A percentile compares a stretch with the other conserved stretches of the same genome.
Conservation (phyloP, 2,329 filamentous ascomycete species). For the Berkeleyomyces rouxiae region DNA sequence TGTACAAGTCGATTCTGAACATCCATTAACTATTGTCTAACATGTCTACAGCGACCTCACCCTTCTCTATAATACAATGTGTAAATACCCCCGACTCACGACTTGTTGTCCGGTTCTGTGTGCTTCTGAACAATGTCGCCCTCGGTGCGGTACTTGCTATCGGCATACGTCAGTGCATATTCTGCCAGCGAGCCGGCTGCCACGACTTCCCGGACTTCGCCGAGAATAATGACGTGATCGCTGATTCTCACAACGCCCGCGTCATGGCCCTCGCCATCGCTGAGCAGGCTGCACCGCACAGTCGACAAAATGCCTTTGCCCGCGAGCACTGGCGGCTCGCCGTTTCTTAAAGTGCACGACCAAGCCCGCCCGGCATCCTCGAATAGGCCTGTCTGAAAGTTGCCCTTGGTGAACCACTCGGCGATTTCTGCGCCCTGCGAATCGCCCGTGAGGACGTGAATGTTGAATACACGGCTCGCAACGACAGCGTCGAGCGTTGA, state of each 20-base stretch:
- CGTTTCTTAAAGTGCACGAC: not conserved
- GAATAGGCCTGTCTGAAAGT: slow-evolving; percentile 25
- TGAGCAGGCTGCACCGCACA: slow-evolving; percentile 26
- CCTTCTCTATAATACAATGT: not conserved
- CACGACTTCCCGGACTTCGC: slow-evolving; percentile 32
- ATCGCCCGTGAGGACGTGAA: slow-evolving; percentile 36
- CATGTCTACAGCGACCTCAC: too few relatives aligned
- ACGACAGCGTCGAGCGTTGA: slow-evolving; percentile 36
- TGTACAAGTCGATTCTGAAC: not conserved
- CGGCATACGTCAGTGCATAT: slow-evolving; percentile 33
- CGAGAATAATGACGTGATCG: slow-evolving; percentile 36
- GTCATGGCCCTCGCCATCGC: slow-evolving; percentile 21
- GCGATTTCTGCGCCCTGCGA: slow-evolving; percentile 32
- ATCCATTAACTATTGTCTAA: not conserved
- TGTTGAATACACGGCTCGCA: slow-evolving; percentile 31
- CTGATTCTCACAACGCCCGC: slow-evolving; percentile 30
- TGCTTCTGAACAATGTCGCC: slow-evolving; percentile 21
- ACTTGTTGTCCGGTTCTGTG: slow-evolving; percentile 11
- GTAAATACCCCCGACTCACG: not conserved
- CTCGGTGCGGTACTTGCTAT: slow-evolving; percentile 31
- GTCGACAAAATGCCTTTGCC: slow-evolving; percentile 38
- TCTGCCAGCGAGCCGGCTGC: slow-evolving; percentile 20
- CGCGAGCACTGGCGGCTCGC: slow-evolving; percentile 26
- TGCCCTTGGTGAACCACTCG: slow-evolving; percentile 34
- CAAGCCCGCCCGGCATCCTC: slow-evolving; percentile 16